phyloP scores from a whole-genome alignment of 441 rosid genomes.

The Hura crepitans region DNA sequence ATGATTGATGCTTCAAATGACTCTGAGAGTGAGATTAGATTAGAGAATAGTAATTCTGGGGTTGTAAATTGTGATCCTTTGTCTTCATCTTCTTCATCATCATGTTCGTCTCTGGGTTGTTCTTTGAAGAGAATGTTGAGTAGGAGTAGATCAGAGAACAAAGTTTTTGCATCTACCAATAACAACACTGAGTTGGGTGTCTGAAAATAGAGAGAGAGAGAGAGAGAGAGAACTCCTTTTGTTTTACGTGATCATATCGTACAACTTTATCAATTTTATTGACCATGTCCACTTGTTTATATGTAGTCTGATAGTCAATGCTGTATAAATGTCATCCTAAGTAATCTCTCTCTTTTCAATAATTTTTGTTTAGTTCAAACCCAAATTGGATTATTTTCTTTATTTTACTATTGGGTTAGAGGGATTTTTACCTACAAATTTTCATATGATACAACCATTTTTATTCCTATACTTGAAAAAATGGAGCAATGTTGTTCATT shows the following conservation, averaged over 20 bases:
- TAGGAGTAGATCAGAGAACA: slow-evolving; percentile 55
- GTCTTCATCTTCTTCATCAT: slow-evolving; percentile 26
- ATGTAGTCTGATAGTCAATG: too few relatives aligned
- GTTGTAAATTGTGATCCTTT: slow-evolving; percentile 18
- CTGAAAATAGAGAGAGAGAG: slow-evolving; percentile 9
- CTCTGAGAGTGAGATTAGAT: slow-evolving; percentile 15
- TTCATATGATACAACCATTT: too few relatives aligned
- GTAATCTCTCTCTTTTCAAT: too few relatives aligned
- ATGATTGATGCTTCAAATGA: slow-evolving; percentile 19
- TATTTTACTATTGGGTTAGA: too few relatives aligned
- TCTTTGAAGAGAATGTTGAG: slow-evolving; percentile 75
- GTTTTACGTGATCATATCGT: background rate
- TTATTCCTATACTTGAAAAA: too few relatives aligned
- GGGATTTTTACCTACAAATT: too few relatives aligned
- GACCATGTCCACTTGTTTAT: too few relatives aligned
- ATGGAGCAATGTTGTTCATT: too few relatives aligned
- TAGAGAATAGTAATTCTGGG: background rate
- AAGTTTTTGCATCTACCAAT: slow-evolving; percentile 39
- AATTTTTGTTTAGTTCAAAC: too few relatives aligned
- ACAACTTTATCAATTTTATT: background rate
- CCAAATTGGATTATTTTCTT: too few relatives aligned
- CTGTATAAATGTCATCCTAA: too few relatives aligned
- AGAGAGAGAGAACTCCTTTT: background rate
- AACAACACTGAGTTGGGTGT: slow-evolving; percentile 11
- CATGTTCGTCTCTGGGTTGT: slow-evolving; percentile 30